phyloP scores from a whole-genome alignment of 2,329 filamentous ascomycete genomes.

The Botrytis cinerea region DNA sequence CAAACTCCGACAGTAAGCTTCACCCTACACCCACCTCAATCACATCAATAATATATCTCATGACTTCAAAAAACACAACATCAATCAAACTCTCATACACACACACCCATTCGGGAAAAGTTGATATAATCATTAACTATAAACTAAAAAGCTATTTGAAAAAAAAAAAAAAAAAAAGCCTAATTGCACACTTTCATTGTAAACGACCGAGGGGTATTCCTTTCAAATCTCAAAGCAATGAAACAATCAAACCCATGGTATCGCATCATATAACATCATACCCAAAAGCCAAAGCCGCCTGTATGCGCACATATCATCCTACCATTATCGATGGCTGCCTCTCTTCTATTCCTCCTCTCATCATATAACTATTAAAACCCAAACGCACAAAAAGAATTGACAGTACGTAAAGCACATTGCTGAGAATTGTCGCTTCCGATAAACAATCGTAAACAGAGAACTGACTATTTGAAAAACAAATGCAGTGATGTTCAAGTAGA shows the following conservation, averaged over 20 bases:
- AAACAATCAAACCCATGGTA: background rate
- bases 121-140: background rate
- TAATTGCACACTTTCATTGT: background rate
- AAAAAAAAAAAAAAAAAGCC: background rate
- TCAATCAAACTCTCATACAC: background rate
- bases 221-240: constrained; percentile 5
- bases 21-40: background rate
- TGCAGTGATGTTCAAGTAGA: constrained; percentile 32
- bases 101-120: background rate
- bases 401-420: background rate
- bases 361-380: background rate
- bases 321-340: background rate
- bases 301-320: background rate
- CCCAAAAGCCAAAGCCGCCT: background rate
- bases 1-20: background rate
- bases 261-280: background rate
- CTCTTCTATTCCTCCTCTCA: background rate
- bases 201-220: constrained; percentile 14
- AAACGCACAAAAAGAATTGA: background rate
- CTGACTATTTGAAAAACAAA: background rate
- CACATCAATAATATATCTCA: background rate
- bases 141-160: background rate
- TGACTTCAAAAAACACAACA: background rate
- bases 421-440: background rate
- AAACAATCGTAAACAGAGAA: background rate